Base-by-base conservation (phyloP, 2,329 filamentous ascomycete species). In the Botrytis medusae region DNA sequence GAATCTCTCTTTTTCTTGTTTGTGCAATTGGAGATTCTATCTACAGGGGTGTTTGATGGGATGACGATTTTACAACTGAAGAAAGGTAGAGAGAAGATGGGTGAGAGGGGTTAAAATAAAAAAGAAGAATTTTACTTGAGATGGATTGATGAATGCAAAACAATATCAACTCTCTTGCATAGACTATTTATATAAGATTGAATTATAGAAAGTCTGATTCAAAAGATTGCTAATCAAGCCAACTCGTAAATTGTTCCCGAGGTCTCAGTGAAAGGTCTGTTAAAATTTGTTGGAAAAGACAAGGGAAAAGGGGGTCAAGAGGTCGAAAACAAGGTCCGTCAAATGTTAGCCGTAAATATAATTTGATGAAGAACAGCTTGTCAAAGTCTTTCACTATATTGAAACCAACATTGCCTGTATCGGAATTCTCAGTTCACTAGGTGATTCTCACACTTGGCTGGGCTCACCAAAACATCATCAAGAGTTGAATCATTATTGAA, bases 1-100 rank as follows among this genome's bases (percentile, higher is more conserved):
- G 37, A 69, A 59, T 37, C 40, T 69, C 48, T 51, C 32, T 54
- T 54, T 69, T 67, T 67, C 62, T 48, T 64, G 62, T 48, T 64
- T 51, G 46, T 67, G 46, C 63, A 51, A 51, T 29, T 32, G n/a
- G 12, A 65, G 22, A 63, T 29, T 57, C n/a, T 18, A 37, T 48
- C 32, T 54, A 25, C 63, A 37, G 46, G 60, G 60, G 16, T 62
- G n/a, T 42, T 63, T 42, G 37, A 20, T 62, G 34, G 25, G 22
- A 62, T 62, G 60, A 9, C 60, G 25, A 42, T 40, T 29, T 18
- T 18, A 42, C 37, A 29, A 42, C 4, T 62, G 34, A 42, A 40
- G 34, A 32, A 29, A 57, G n/a, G 29, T 29, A 16, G 37, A n/a
- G 22, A 42, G 25, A 9, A 44, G 5, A n/a, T 16, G 12, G 48